Conservation (phyloP, 495 filamentous ascomycete species). For the Cenococcum geophilum region DNA sequence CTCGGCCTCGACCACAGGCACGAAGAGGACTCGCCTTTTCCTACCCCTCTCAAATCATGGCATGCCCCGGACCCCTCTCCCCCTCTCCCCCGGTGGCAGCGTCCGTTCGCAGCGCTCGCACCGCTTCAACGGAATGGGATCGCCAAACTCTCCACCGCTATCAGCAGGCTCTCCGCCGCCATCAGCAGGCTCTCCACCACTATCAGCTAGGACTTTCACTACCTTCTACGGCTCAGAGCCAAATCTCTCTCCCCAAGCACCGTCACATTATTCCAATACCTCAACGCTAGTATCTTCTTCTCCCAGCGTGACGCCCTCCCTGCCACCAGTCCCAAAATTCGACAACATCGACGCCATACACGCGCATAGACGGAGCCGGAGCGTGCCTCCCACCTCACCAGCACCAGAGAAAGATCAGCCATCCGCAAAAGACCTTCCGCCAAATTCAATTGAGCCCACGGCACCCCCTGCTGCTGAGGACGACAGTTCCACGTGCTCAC, state of each 20-base stretch:
- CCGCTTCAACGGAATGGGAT: slow-evolving; percentile 5
- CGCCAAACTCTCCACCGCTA: neutral
- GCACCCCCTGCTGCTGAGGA: neutral
- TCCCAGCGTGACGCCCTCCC: neutral
- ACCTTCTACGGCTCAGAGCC: slow-evolving; percentile 28
- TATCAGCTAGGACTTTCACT: slow-evolving; percentile 24
- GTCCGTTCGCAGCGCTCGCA: slow-evolving; percentile 7
- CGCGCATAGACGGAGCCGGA: neutral
- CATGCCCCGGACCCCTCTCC: slow-evolving; percentile 20
- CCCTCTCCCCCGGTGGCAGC: slow-evolving; percentile 17
- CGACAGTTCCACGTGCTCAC: neutral
- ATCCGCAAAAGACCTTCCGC: neutral
- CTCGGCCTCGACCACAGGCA: slow-evolving; percentile 2
- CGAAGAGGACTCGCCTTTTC: slow-evolving; percentile 17
- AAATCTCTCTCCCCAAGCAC: slow-evolving; percentile 15
- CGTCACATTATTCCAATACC: slow-evolving; percentile 12
- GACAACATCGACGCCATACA: slow-evolving; percentile 3
- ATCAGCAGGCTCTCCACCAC: slow-evolving; percentile 21
- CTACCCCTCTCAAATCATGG: slow-evolving; percentile 18
- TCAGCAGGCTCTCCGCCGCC: neutral
- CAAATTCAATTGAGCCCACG: neutral
- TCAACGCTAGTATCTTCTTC: slow-evolving; percentile 7
- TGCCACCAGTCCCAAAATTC: neutral
- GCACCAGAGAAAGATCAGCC: neutral
- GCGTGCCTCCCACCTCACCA: neutral